Evolutionary conservation across 805 yeast genomes (phyloP), one percentile per base, ranked within the genome.

Genomic region (Wickerhamiella domercqiae): DNA sequence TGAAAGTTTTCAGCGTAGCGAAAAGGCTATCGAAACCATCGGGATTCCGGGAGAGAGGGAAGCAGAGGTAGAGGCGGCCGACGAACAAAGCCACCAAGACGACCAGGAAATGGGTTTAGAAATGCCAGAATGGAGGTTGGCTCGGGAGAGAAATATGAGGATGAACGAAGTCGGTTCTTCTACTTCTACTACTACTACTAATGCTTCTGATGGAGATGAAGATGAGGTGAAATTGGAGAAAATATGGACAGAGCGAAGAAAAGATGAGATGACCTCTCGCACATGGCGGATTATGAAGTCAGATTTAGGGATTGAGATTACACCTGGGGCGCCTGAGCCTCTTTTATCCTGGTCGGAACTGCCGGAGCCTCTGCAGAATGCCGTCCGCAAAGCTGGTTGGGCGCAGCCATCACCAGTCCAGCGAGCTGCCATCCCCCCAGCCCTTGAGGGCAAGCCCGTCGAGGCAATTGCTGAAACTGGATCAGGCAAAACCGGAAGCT

Each of bases 401-500:
- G 43, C 47, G 1, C 71, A 70, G 6, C 97, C 97, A 3, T 80
- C 96, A 0, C 90, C 97, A 0, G 78, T 90, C 41, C 98, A 87
- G 54, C 61, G 95, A 44, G 90, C 93, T 0, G 68, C 95, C 0
- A 72, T 87, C 3, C 95, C 96, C 0, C 60, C 76, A 19, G 75
- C 78, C 0, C 48, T 75, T 17, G 53, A 61, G 0, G 61, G 67
- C 3, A 57, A 71, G 18, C 95, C 87, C 54, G 63, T 81, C 2
- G 65, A 86, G 16, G 97, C 94, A 11, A 70, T 86, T n/a, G 96
- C 97, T 0, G 84, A 84, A 47, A 87, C 98, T 0, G 98, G 98
- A 9, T 80, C 94, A 1, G 98, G 98, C 49, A 87, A 90, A 53
- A 87, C 98, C 0, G 62, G 86, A 9, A 78, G 93, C 2, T 87